These are phyloP conservation scores for Verticillium nubilum DNA, from an alignment of 2,329 filamentous ascomycete species.

Conservation along the genomic window DNA sequence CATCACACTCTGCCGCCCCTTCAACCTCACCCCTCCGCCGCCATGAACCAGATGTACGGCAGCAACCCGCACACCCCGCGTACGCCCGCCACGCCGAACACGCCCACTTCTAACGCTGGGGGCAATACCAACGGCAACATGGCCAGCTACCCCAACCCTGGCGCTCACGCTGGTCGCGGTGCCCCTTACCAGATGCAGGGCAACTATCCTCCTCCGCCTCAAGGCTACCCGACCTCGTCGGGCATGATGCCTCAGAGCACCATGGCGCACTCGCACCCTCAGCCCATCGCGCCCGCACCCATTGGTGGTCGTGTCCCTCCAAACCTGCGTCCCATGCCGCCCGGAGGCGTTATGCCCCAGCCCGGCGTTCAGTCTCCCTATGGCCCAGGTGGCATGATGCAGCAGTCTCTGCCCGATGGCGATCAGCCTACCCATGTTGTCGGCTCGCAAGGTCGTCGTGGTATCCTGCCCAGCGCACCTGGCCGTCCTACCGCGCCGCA, in stretches of 20 bases:
- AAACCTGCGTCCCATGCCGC: conserved; percentile 64
- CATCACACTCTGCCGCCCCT: conserved; percentile 52
- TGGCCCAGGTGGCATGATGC: conserved; percentile 50
- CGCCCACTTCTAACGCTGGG: conserved; percentile 52
- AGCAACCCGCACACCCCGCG: conserved; percentile 57
- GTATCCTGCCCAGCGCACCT: conserved; percentile 85
- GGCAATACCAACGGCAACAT: conserved; percentile 56
- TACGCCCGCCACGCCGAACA: conserved; percentile 58
- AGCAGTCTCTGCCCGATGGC: conserved; percentile 47
- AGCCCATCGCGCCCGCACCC: conserved; percentile 71
- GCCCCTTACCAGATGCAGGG: conserved; percentile 51
- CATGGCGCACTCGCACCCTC: conserved; percentile 63
- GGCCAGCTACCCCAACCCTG: conserved; percentile 45
- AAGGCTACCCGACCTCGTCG: conserved; percentile 49
- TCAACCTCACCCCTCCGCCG: conserved; percentile 35
- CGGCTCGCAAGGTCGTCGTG: conserved; percentile 86
- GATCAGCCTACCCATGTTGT: conserved; percentile 85
- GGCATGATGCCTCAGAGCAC: conserved; percentile 64
- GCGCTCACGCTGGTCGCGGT: conserved; percentile 40
- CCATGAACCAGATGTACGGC: conserved; percentile 51
- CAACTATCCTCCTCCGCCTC: conserved; percentile 48
- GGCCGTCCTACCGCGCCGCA: conserved; percentile 74
- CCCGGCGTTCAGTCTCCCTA: conserved; percentile 55
- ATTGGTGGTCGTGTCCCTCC: conserved; percentile 50
- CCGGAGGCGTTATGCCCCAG: conserved; percentile 58